Conservation (phyloP, 2,329 filamentous ascomycete genomes). For the Colletotrichum chrysophilum region DNA sequence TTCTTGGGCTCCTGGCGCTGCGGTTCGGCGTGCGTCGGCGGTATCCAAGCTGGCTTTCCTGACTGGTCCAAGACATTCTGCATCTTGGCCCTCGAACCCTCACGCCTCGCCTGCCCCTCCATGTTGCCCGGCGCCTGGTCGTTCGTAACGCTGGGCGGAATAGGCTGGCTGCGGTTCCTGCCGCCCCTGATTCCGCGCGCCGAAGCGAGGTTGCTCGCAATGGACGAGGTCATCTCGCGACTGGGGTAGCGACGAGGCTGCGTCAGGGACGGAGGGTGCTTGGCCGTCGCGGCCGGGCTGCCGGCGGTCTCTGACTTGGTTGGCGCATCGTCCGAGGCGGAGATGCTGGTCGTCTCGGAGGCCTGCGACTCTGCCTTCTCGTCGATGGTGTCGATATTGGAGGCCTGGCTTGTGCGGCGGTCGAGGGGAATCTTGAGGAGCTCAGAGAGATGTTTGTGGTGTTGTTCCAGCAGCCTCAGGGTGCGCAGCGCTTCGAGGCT, state of each 20-base stretch:
- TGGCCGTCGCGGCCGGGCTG: constrained; percentile 27
- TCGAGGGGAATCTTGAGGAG: constrained; percentile 76
- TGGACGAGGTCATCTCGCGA: constrained; percentile 79
- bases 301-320: constrained; percentile 26
- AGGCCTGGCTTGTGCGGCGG: constrained; percentile 45
- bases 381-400: constrained; percentile 34
- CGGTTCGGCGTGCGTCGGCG: constrained; percentile 40
- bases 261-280: constrained; percentile 31
- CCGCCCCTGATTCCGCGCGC: constrained; percentile 76
- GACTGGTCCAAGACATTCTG: constrained; percentile 60
- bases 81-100: constrained; percentile 58
- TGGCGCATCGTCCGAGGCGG: neutral
- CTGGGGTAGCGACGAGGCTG: constrained; percentile 59
- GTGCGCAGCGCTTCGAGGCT: constrained; percentile 80
- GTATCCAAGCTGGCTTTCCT: constrained; percentile 59
- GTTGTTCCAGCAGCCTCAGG: constrained; percentile 82
- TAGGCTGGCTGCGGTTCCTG: constrained; percentile 68
- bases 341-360: neutral
- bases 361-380: constrained; percentile 37
- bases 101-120: constrained; percentile 58
- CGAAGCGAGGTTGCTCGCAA: constrained; percentile 86
- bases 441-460: constrained; percentile 84
- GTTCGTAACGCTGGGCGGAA: constrained; percentile 74
- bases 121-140: constrained; percentile 76
- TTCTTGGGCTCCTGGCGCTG: constrained; percentile 29